A percentile compares a stretch with the other conserved stretches of the same genome.
phyloP scores from a whole-genome alignment of 345 rosid genomes.

The Pistacia atlantica region DNA sequence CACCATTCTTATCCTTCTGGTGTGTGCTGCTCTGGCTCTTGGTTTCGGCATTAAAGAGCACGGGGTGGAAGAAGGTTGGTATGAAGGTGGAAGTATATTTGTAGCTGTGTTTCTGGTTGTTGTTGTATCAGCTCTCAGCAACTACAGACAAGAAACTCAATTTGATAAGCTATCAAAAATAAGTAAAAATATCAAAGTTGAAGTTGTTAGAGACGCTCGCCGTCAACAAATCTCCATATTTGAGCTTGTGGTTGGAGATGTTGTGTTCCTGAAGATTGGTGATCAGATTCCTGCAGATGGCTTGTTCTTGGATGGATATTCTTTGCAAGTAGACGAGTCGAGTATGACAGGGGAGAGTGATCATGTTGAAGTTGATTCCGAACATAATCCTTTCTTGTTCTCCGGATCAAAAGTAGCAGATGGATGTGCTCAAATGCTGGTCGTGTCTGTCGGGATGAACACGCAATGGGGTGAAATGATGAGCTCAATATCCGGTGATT shows the following conservation, averaged over 20 bases:
- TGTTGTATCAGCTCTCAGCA: constrained; percentile 49
- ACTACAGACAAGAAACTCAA: constrained; percentile 49
- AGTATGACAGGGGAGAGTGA: constrained; percentile 63
- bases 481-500: constrained; percentile 53
- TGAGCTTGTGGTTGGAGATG: constrained; percentile 65
- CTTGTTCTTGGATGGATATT: constrained; percentile 45
- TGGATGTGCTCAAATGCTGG: constrained; percentile 57
- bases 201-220: constrained; percentile 48
- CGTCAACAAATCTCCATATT: constrained; percentile 45
- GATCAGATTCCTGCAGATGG: constrained; percentile 70
- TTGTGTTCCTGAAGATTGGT: constrained; percentile 54
- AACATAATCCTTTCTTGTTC: constrained; percentile 48
- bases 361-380: constrained; percentile 37
- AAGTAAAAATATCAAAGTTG: constrained; percentile 52
- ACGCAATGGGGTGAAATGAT: constrained; percentile 69
- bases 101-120: constrained; percentile 54
- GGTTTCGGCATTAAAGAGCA: constrained; percentile 54
- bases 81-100: constrained; percentile 62
- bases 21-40: constrained; percentile 49
- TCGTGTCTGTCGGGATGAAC: constrained; percentile 64
- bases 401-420: constrained; percentile 53
- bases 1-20: constrained; percentile 57
- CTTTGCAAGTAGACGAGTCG: constrained; percentile 54
- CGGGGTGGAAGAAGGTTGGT: constrained; percentile 60
- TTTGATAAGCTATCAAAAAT: constrained; percentile 54